phyloP scores from a whole-genome alignment of 2,329 filamentous ascomycete genomes.

The Fusarium illudens region DNA sequence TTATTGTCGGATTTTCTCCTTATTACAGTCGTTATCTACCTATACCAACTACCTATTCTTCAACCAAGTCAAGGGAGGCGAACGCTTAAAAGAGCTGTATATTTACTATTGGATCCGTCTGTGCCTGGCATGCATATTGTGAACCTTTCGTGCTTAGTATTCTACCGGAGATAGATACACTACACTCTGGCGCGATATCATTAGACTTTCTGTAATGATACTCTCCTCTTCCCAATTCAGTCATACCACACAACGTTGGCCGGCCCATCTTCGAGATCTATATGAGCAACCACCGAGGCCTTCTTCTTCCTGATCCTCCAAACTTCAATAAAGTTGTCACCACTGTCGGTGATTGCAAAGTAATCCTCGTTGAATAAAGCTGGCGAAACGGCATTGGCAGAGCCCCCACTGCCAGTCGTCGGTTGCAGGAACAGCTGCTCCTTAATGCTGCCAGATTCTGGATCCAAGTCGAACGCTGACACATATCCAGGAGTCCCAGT shows the following conservation, averaged over 20 bases:
- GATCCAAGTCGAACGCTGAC: neutral
- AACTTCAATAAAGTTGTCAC: neutral
- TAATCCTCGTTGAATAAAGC: slow-evolving; percentile 14
- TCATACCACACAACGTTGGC: neutral
- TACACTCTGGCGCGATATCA: no score
- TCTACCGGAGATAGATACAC: no score
- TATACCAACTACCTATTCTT: no score
- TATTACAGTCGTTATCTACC: no score
- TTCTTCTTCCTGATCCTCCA: neutral
- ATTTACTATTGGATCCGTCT: no score
- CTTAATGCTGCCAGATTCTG: neutral
- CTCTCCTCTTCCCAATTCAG: no score
- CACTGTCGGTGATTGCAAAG: slow-evolving; percentile 26
- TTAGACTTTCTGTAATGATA: no score
- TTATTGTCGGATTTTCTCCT: neutral
- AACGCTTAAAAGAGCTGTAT: no score
- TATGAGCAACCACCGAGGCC: neutral
- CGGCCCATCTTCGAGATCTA: neutral
- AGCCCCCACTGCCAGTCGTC: slow-evolving; percentile 17
- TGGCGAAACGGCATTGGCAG: slow-evolving; percentile 19
- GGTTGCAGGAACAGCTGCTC: slow-evolving; percentile 7
- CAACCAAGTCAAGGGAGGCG: no score
- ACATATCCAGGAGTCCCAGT: neutral
- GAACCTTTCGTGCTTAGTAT: no score
- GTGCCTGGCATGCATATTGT: no score